A percentile compares a stretch with the other conserved stretches of the same genome.
phyloP scores from a whole-genome alignment of 345 rosid genomes.

The Iberis pinnata region DNA sequence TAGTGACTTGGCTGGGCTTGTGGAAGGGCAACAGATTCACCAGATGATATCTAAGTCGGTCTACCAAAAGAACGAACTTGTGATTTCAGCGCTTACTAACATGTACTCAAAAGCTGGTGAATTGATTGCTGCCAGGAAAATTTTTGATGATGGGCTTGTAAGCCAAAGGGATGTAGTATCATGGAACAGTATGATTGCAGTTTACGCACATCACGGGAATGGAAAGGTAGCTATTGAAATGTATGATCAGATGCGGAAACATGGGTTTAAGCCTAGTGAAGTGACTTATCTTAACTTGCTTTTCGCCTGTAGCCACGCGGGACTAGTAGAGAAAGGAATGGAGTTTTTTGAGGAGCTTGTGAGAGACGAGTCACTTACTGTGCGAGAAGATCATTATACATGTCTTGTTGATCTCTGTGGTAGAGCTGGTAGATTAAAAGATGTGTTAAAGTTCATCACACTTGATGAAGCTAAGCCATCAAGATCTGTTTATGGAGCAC shows the following conservation, averaged over 20 bases:
- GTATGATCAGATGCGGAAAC: constrained; percentile 49
- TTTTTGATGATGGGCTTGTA: constrained; percentile 39
- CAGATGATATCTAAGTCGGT: constrained; percentile 50
- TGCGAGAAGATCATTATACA: constrained; percentile 62
- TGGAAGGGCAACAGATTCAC: constrained; percentile 71
- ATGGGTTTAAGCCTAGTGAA: constrained; percentile 46
- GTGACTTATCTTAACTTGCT: constrained; percentile 62
- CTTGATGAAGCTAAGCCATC: constrained; percentile 32
- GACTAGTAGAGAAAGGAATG: constrained; percentile 59
- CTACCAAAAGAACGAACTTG: constrained; percentile 39
- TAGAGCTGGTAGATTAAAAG: constrained; percentile 55
- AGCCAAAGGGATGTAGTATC: constrained; percentile 49
- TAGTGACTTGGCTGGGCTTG: constrained; percentile 55
- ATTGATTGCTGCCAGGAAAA: constrained; percentile 41
- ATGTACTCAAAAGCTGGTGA: constrained; percentile 78
- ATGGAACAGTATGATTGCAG: constrained; percentile 70
- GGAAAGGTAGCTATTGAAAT: constrained; percentile 53
- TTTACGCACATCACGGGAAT: constrained; percentile 66
- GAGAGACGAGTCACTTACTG: constrained; percentile 34
- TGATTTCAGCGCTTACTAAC: constrained; percentile 57
- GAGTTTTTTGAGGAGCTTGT: constrained; percentile 45
- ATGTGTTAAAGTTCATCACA: constrained; percentile 40
- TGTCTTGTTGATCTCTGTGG: constrained; percentile 65
- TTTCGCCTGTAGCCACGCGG: constrained; percentile 65
- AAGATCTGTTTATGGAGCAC: constrained; percentile 51